Conservation (phyloP, 352 stramenopile species). For the Phytophthora tentaculata region DNA sequence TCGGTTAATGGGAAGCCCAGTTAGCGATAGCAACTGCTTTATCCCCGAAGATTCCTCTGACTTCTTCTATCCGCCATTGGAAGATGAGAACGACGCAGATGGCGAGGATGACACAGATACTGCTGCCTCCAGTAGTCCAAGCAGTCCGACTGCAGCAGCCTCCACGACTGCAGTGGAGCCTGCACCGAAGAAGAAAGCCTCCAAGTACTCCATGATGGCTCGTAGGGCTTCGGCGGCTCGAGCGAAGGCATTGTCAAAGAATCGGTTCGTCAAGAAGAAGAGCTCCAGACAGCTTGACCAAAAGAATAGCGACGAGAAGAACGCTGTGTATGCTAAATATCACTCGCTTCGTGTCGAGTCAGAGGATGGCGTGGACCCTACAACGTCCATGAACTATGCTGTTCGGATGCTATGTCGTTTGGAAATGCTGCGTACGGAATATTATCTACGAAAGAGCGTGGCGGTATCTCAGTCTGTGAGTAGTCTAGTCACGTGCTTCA, state of each 20-base stretch:
- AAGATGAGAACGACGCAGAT: constrained; percentile 52
- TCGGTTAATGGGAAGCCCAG: constrained; percentile 34
- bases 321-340: constrained; percentile 59
- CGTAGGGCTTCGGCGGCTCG: constrained; percentile 67
- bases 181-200: constrained; percentile 34
- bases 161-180: constrained; percentile 21
- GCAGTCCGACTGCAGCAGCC: constrained; percentile 22
- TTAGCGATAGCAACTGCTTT: constrained; percentile 41
- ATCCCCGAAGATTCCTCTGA: constrained; percentile 60
- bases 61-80: constrained; percentile 57
- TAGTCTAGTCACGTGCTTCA: constrained; percentile 82
- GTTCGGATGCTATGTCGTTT: constrained; percentile 68
- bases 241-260: constrained; percentile 54
- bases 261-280: constrained; percentile 51
- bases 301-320: constrained; percentile 50
- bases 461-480: constrained; percentile 85
- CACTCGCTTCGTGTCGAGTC: constrained; percentile 67
- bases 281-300: constrained; percentile 47
- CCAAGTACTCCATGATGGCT: constrained; percentile 68
- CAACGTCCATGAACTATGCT: constrained; percentile 62
- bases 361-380: constrained; percentile 60
- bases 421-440: constrained; percentile 80
- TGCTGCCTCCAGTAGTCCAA: constrained; percentile 13
- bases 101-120: constrained; percentile 42
- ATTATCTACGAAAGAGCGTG: constrained; percentile 86